phyloP scores from a whole-genome alignment of 2,329 filamentous ascomycete genomes.

The Stagonosporopsis rhizophila region DNA sequence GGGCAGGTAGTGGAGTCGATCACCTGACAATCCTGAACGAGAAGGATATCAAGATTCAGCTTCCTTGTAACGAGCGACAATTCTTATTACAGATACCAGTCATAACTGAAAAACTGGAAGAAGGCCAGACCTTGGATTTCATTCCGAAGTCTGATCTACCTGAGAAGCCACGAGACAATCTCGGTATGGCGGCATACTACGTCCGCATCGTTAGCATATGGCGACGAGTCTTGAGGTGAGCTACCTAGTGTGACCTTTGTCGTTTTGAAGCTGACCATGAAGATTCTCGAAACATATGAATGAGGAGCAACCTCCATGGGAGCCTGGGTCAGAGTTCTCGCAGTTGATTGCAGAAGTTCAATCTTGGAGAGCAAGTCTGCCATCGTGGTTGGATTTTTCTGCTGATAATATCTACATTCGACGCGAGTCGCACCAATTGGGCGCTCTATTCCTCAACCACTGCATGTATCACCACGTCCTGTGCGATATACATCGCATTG shows the following conservation, averaged over 20 bases:
- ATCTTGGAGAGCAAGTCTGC: slow-evolving; percentile 38
- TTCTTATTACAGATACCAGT: slow-evolving; percentile 42
- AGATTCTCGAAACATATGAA: slow-evolving; percentile 45
- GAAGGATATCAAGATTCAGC: slow-evolving; percentile 43
- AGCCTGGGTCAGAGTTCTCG: slow-evolving; percentile 37
- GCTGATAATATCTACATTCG: slow-evolving; percentile 46
- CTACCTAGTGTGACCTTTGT: not conserved
- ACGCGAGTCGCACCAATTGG: slow-evolving; percentile 43
- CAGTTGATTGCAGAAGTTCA: slow-evolving; percentile 35
- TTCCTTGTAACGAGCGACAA: slow-evolving; percentile 44
- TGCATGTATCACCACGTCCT: slow-evolving; percentile 47
- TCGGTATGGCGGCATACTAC: slow-evolving; percentile 44
- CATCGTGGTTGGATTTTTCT: slow-evolving; percentile 42
- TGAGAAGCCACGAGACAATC: slow-evolving; percentile 39
- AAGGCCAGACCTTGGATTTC: slow-evolving; percentile 35
- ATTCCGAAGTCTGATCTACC: slow-evolving; percentile 34
- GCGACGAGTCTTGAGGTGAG: slow-evolving; percentile 40
- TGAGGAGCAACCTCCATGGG: slow-evolving; percentile 42
- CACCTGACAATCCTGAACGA: slow-evolving; percentile 44
- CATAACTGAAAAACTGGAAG: slow-evolving; percentile 37
- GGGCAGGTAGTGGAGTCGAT: slow-evolving; percentile 45
- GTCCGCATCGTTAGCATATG: slow-evolving; percentile 44
- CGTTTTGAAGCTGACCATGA: not conserved
- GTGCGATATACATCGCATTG: slow-evolving; percentile 42
- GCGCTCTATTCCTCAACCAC: slow-evolving; percentile 42